These are phyloP conservation scores for Eucalyptus sp. DNA, from an alignment of 345 rosid genomes.

Conservation along the genomic window DNA sequence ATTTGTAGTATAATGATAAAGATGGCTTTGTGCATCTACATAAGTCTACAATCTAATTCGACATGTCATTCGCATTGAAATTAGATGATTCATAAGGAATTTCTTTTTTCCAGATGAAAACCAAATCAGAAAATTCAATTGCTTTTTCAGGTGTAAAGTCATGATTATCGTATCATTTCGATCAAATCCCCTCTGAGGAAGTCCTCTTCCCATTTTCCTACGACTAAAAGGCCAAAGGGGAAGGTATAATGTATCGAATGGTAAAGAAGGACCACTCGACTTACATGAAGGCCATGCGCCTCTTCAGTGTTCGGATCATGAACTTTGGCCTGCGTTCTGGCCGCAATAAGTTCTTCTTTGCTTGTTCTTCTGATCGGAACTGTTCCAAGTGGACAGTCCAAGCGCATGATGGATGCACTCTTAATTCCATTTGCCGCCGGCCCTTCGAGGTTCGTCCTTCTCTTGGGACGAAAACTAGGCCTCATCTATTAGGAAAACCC, in stretches of 20 bases:
- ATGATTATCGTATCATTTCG: background rate
- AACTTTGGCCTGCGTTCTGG: background rate
- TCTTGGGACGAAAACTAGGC: background rate
- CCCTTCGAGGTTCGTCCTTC: background rate
- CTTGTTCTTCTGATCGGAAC: conserved; percentile 17
- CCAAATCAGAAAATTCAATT: background rate
- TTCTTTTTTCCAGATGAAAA: background rate
- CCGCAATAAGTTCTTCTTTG: conserved; percentile 8
- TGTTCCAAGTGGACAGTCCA: conserved; percentile 18
- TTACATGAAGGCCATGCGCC: conserved; percentile 1
- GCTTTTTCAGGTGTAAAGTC: background rate
- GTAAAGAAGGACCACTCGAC: background rate
- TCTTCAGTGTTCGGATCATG: background rate
- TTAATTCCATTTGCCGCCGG: background rate
- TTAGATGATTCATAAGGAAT: background rate
- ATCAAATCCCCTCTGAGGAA: background rate
- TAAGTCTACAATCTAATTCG: background rate
- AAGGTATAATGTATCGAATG: no score
- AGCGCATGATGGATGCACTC: background rate
- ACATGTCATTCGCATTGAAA: background rate
- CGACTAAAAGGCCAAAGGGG: background rate
- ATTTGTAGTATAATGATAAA: background rate
- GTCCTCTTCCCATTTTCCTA: background rate
- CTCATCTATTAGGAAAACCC: background rate
- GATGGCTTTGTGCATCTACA: background rate